A percentile compares a stretch with the other conserved stretches of the same genome.
These are phyloP conservation scores for Eimeria falciformis DNA, from an alignment of 169 alveolate species.

Conservation along the genomic window DNA sequence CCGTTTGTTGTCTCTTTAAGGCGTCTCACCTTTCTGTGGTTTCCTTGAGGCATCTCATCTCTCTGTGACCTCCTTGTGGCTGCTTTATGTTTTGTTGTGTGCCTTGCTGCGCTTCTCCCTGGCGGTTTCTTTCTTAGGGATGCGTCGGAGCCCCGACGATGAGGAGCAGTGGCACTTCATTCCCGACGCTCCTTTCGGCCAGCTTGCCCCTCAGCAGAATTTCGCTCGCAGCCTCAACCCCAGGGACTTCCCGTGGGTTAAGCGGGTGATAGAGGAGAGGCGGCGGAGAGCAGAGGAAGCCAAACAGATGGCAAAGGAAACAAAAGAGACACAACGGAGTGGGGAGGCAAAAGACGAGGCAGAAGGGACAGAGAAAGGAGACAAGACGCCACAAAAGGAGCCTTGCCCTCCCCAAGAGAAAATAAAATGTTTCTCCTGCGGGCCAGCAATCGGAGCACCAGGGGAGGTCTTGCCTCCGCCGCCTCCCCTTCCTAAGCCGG, in stretches of 20 bases:
- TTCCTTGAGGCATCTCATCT: not conserved
- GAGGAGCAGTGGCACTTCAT: constrained; percentile 60
- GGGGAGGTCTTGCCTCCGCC: constrained; percentile 38
- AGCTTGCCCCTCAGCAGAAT: constrained; percentile 78
- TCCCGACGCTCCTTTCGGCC: constrained; percentile 78
- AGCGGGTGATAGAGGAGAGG: not conserved
- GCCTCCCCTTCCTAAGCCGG: not conserved
- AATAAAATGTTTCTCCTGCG: not conserved
- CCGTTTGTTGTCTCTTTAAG: not conserved
- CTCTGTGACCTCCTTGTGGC: not conserved
- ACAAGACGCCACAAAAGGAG: not conserved
- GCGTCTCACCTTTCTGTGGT: not conserved
- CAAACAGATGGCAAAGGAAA: not conserved
- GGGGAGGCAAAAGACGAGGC: not conserved
- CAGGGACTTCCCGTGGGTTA: not conserved
- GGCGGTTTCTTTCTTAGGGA: constrained; percentile 68
- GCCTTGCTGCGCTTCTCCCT: not conserved
- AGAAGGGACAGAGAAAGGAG: not conserved
- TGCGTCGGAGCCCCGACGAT: constrained; percentile 68
- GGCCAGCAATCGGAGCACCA: not conserved
- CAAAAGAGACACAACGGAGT: not conserved
- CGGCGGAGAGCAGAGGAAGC: not conserved
- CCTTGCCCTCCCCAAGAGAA: not conserved
- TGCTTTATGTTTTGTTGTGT: not conserved
- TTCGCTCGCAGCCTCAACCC: constrained; percentile 59